phyloP scores from a whole-genome alignment of 352 stramenopile genomes.

The Plasmopara viticola region DNA sequence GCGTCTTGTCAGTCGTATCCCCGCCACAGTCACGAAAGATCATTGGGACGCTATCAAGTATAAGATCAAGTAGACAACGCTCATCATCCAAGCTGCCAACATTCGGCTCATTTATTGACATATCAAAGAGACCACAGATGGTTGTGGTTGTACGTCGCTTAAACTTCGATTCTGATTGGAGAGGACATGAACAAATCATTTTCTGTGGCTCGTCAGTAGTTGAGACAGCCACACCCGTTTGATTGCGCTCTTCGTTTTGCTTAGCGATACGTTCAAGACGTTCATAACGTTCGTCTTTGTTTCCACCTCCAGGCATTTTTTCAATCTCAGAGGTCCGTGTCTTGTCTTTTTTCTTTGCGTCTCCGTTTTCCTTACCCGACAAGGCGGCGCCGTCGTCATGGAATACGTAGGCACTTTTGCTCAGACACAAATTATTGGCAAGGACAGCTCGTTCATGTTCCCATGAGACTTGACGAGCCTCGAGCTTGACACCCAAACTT shows the following conservation, averaged over 20 bases:
- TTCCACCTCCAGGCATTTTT: slow-evolving; percentile 65
- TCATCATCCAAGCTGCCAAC: slow-evolving; percentile 77
- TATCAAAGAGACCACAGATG: slow-evolving; percentile 74
- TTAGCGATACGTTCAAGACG: slow-evolving; percentile 60
- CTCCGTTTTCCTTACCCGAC: slow-evolving; percentile 15
- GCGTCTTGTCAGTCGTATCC: slow-evolving; percentile 82
- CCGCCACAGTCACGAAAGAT: slow-evolving; percentile 80
- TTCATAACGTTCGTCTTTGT: slow-evolving; percentile 62
- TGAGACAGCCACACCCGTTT: slow-evolving; percentile 22
- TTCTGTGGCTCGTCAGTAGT: slow-evolving; percentile 21
- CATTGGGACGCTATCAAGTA: slow-evolving; percentile 83
- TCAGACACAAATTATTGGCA: slow-evolving; percentile 56
- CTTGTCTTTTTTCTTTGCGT: slow-evolving; percentile 52
- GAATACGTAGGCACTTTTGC: slow-evolving; percentile 71
- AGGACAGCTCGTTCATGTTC: slow-evolving; percentile 54
- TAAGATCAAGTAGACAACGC: slow-evolving; percentile 64
- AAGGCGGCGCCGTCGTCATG: slow-evolving; percentile 42
- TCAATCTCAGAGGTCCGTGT: slow-evolving; percentile 37
- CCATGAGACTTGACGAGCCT: slow-evolving; percentile 53
- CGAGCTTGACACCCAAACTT: slow-evolving; percentile 21
- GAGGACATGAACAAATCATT: slow-evolving; percentile 21
- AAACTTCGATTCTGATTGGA: slow-evolving; percentile 29
- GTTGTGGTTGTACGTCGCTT: slow-evolving; percentile 30
- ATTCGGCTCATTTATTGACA: slow-evolving; percentile 64
- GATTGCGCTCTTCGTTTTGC: slow-evolving; percentile 63